Percentiles rank a stretch among this genome's conserved stretches.
phyloP scores from a whole-genome alignment of 2,329 filamentous ascomycete genomes.

The Geosmithia flava region DNA sequence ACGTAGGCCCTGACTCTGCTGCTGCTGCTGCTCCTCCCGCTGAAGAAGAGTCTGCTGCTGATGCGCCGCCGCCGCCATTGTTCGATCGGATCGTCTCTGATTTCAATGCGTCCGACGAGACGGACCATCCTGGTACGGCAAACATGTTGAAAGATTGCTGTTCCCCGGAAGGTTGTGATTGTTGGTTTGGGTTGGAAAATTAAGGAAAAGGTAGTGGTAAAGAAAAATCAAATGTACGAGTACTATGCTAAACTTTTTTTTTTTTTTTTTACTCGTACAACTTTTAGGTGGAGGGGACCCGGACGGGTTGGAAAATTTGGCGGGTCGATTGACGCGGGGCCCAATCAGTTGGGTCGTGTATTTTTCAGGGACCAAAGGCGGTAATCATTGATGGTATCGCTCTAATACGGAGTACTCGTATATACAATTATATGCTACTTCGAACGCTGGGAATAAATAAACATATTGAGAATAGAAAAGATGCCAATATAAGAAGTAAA shows the following conservation, averaged over 20 bases:
- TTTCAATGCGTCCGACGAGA: conserved; percentile 61
- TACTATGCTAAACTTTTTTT: too few species aligned
- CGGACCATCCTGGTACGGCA: conserved; percentile 83
- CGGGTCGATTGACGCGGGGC: neutral
- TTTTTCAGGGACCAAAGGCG: neutral
- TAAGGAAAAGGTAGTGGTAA: too few species aligned
- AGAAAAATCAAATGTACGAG: too few species aligned
- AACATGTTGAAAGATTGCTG: conserved; percentile 51
- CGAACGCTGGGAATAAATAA: too few species aligned
- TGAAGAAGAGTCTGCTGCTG: conserved; percentile 8
- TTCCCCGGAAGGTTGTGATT: conserved; percentile 1
- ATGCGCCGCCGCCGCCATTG: conserved; percentile 9
- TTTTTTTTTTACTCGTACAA: neutral
- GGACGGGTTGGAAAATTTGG: neutral
- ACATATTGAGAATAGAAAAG: too few species aligned
- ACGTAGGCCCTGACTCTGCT: neutral
- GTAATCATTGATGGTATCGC: neutral
- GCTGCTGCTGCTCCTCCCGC: neutral
- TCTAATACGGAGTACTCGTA: too few species aligned
- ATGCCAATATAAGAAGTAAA: too few species aligned
- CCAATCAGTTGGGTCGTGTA: neutral
- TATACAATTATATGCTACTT: too few species aligned
- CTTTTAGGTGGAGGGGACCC: neutral
- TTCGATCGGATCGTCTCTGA: conserved; percentile 36
- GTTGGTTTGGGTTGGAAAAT: neutral